phyloP scores from a whole-genome alignment of 2,329 filamentous ascomycete species.

The Talaromyces sp. region DNA sequence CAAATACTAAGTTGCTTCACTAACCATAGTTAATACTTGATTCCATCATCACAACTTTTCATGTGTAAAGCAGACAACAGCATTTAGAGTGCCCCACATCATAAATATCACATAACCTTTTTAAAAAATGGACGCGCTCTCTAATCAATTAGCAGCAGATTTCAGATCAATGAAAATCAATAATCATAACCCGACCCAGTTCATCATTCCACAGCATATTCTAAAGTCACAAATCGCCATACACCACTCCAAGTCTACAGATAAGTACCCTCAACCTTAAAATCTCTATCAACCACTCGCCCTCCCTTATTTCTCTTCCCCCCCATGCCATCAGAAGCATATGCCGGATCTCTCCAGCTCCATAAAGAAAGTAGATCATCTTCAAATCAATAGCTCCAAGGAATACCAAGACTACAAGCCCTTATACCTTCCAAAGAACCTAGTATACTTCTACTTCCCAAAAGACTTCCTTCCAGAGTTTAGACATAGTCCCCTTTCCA shows the following conservation, averaged over 20 bases:
- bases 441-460: slow-evolving; percentile 24
- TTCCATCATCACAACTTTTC: not conserved
- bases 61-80: slow-evolving; percentile 5
- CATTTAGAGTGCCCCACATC: not conserved
- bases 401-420: slow-evolving; percentile 27
- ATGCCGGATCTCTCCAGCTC: slow-evolving; percentile 24
- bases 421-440: slow-evolving; percentile 19
- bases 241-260: slow-evolving; percentile 14
- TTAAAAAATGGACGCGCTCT: not conserved
- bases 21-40: no score
- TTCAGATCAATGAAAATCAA: slow-evolving; percentile 20
- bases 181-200: slow-evolving; percentile 19
- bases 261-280: slow-evolving; percentile 12
- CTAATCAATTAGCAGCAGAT: slow-evolving; percentile 4
- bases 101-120: not conserved
- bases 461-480: slow-evolving; percentile 23
- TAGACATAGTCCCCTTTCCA: slow-evolving; percentile 29
- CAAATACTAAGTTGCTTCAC: no score
- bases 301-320: slow-evolving; percentile 13
- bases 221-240: slow-evolving; percentile 17
- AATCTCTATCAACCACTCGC: slow-evolving; percentile 15
- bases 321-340: slow-evolving; percentile 31
- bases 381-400: slow-evolving; percentile 21
- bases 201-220: slow-evolving; percentile 23
- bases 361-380: slow-evolving; percentile 22